Conservation (phyloP, 1,139 yeast genomes). For the Zygosaccharomyces pseudobailii region DNA sequence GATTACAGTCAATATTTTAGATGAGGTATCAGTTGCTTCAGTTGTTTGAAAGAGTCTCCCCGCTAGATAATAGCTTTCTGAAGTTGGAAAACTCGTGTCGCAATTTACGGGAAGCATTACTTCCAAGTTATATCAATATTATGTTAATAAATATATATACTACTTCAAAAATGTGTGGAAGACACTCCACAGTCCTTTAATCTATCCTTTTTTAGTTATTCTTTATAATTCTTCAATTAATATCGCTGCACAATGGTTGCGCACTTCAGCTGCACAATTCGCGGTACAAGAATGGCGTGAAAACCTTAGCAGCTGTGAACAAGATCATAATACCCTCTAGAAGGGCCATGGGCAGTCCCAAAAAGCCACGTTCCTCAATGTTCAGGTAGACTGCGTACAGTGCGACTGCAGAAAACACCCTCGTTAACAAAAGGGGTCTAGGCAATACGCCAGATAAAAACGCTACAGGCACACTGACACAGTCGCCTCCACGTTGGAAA, state of each 20-base stretch:
- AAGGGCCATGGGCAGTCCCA: slow-evolving; percentile 69
- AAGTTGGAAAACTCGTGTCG: slow-evolving; percentile 1
- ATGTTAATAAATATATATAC: background rate
- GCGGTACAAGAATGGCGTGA: slow-evolving; percentile 62
- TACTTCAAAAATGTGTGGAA: background rate
- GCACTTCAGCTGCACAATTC: slow-evolving; percentile 36
- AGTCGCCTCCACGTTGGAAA: slow-evolving; percentile 78
- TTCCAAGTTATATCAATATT: background rate
- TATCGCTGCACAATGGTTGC: slow-evolving; percentile 3
- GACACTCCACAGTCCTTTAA: background rate
- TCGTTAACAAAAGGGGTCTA: slow-evolving; percentile 64
- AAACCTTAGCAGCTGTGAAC: slow-evolving; percentile 69
- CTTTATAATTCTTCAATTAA: background rate
- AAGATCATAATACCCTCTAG: slow-evolving; percentile 65
- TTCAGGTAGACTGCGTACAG: slow-evolving; percentile 74
- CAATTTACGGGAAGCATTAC: background rate
- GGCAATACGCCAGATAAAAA: slow-evolving; percentile 80
- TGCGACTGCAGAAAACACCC: slow-evolving; percentile 88
- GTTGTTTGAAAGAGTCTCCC: too few relatives aligned
- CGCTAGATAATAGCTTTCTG: background rate
- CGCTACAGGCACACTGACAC: slow-evolving; percentile 74
- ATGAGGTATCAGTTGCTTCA: too few relatives aligned
- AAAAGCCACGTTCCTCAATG: slow-evolving; percentile 57
- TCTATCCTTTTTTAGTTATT: background rate
- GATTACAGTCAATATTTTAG: background rate